Percentiles rank a stretch among this genome's conserved stretches.
Evolutionary conservation across 176 grass and related monocot species (phyloP).

Genomic region (Musa schizocarpa): DNA sequence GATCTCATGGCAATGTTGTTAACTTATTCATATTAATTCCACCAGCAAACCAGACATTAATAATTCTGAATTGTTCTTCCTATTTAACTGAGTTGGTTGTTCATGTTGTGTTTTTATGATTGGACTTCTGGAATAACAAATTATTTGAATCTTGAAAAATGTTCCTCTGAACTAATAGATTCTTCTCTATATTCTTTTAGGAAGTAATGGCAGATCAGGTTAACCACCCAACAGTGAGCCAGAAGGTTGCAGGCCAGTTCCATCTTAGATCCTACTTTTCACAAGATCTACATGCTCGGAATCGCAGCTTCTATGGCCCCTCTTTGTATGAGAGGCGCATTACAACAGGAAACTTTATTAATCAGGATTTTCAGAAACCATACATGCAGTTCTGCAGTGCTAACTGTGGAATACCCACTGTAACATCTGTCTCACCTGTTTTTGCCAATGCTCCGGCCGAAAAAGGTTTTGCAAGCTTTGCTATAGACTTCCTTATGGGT

Average conservation of each 20-base stretch:
- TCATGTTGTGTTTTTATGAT: no score
- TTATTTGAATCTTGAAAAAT: no score
- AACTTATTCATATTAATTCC: no score
- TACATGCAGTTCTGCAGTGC: slow-evolving; percentile 30
- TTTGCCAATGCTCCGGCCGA: slow-evolving; percentile 63
- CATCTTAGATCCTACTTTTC: slow-evolving; percentile 57
- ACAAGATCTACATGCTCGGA: slow-evolving; percentile 32
- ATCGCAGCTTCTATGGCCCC: slow-evolving; percentile 29
- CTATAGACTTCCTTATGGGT: slow-evolving; percentile 15
- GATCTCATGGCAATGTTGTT: no score
- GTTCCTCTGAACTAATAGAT: no score
- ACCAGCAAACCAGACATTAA: no score
- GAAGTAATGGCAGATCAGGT: slow-evolving; percentile 51
- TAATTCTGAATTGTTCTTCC: no score
- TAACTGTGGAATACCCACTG: slow-evolving; percentile 23
- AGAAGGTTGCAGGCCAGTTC: slow-evolving; percentile 61
- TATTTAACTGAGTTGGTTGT: no score
- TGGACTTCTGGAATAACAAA: no score
- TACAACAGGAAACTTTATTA: slow-evolving; percentile 37
- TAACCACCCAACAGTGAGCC: slow-evolving; percentile 55
- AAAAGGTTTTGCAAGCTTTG: slow-evolving; percentile 49
- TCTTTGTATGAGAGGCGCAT: slow-evolving; percentile 42
- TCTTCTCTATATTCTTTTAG: background rate
- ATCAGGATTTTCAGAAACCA: slow-evolving; percentile 20
- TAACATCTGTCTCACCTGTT: slow-evolving; percentile 35